Conservation (phyloP, 1,139 yeast species). For the Debaryomyces robertsiae region DNA sequence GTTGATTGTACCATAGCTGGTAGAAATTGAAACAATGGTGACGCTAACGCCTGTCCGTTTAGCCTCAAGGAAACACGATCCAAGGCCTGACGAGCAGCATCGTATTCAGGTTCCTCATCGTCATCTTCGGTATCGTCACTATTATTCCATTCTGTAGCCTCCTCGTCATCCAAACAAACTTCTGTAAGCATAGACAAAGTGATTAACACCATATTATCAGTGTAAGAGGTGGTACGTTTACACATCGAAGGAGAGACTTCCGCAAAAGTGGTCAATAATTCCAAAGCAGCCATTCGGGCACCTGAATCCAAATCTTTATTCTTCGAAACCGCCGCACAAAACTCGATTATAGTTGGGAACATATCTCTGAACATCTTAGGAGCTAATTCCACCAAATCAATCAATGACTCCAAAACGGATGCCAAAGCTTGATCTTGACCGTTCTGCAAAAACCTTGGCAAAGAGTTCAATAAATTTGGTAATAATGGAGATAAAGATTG, state of each 20-base stretch:
- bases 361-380: slow-evolving; percentile 92
- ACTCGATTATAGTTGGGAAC: slow-evolving; percentile 84
- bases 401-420: slow-evolving; percentile 82
- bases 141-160: slow-evolving; percentile 84
- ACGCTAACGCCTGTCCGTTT: slow-evolving; percentile 82
- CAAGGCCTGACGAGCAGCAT: slow-evolving; percentile 90
- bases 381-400: slow-evolving; percentile 88
- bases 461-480: slow-evolving; percentile 80
- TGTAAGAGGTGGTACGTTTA: slow-evolving; percentile 72
- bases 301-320: slow-evolving; percentile 76
- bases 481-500: slow-evolving; percentile 71
- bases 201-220: slow-evolving; percentile 69
- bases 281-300: slow-evolving; percentile 85
- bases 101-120: slow-evolving; percentile 84
- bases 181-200: slow-evolving; percentile 89
- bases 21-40: slow-evolving; percentile 81
- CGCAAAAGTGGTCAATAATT: slow-evolving; percentile 83
- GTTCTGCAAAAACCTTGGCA: slow-evolving; percentile 78
- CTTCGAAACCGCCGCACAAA: slow-evolving; percentile 79
- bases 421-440: slow-evolving; percentile 83
- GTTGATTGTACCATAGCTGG: slow-evolving; percentile 78
- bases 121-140: slow-evolving; percentile 78
- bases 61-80: slow-evolving; percentile 86
- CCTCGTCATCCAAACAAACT: slow-evolving; percentile 86
- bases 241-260: slow-evolving; percentile 97